Evolutionary conservation across 345 rosid genomes (phyloP), one percentile per base, ranked within the genome.

Genomic region (Euclidium syriacum): DNA sequence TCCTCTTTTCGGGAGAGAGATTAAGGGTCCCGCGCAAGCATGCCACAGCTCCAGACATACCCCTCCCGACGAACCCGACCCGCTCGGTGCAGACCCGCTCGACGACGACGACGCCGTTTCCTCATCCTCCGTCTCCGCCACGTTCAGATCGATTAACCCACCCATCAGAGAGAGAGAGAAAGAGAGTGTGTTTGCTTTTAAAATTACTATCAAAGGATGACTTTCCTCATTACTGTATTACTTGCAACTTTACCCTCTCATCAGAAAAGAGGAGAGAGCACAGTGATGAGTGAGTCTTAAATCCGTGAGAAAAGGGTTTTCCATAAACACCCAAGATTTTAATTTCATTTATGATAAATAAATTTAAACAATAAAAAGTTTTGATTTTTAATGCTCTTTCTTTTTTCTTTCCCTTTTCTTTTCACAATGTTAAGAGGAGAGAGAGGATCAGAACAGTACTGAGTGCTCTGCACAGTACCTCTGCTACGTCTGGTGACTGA

Each of bases 1-100:
- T 33, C 97, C 96, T 76, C 70, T 87, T 85, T 78, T 86, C 0
- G 97, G 99, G 29, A 94, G 79, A 42, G 95, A 87, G 54, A 85
- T 82, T 0, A 90, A 86, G 20, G 99, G 99, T 39, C 99, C 99
- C n/a, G 97, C 97, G 72, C 99, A 94, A 40, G 99, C 99, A 56
- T 94, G 97, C 97, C 96, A 94, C 14, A 94, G 87, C 84, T 94
- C 97, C 72, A 88, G 62, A 77, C 96, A 90, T 38, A 94, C 87
- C 5, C 90, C 76, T 44, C 79, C 62, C 12, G 85, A 74, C 17
- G 84, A 51, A 50, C 61, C 40, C 11, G 79, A 59, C 66, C 74
- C 62, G 33, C 52, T 60, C 27, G 52, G 25, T 19, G 30, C 73
- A 46, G 78, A 67, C 55, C 71, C 50, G 49, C 64, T 43, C 11